Evolutionary conservation across 345 rosid genomes (phyloP), one percentile per base, ranked within the genome.

Genomic region (Iberis pinnata): DNA sequence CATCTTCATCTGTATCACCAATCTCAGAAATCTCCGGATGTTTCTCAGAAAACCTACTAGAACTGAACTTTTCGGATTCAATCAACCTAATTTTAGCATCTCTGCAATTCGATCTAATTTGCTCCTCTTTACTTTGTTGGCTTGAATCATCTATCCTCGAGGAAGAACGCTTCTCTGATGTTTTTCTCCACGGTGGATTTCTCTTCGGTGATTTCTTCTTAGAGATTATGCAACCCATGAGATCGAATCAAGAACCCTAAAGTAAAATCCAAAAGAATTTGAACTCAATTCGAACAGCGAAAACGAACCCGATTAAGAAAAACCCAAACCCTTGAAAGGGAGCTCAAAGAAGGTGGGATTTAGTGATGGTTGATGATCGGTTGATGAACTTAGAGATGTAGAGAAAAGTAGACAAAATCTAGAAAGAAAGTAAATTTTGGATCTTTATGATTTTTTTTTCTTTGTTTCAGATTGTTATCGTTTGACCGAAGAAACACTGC

Each of bases 221-320:
- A 0, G 96, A 82, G 67, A 75, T 59, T 56, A 82, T 67, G 50
- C 96, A 83, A 66, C 98, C 98, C 98, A 90, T 90, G 39, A 37
- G 24, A 39, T 10, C 13, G 31, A 45, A 18, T 27, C 48, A 14
- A 43, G 36, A 58, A 58, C 42, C 56, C 49, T 40, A 60, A 47
- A 22, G 12, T 48, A n/a, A n/a, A n/a, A n/a, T n/a, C n/a, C n/a
- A n/a, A n/a, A n/a, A n/a, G n/a, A n/a, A n/a, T n/a, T n/a, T 9
- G 16, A 16, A 16, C 14, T 33, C 26, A 17, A 31, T 14, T 3
- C 2, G 1, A 15, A 62, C 6, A 32, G 7, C 10, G n/a, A 32
- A 15, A 49, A 18, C 18, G 15, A 52, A 38, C 12, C 38, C 27
- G 29, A 60, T 60, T 0, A 49, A 50, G 22, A 13, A 24, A 48